A percentile compares a stretch with the other conserved stretches of the same genome.
phyloP scores from a whole-genome alignment of 2,329 filamentous ascomycete species.

The Nannizzia gypsea region DNA sequence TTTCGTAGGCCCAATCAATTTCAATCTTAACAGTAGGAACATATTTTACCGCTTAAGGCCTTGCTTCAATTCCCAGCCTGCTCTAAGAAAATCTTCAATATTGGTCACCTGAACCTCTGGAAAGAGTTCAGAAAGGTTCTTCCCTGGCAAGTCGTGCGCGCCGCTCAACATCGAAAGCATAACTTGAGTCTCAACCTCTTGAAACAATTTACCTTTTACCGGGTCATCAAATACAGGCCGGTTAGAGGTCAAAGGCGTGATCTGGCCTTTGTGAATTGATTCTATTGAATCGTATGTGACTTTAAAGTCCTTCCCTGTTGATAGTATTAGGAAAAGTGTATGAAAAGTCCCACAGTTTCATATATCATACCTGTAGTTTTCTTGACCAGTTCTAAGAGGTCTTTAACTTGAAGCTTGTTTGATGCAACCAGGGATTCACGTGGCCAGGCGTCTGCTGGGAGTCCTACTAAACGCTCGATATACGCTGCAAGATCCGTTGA shows the following conservation, averaged over 20 bases:
- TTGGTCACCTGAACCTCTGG: not conserved
- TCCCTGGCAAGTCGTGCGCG: not conserved
- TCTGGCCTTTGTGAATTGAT: not conserved
- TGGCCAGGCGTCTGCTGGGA: not conserved
- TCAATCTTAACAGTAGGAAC: no score
- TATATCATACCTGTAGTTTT: not conserved
- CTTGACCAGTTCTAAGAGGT: not conserved
- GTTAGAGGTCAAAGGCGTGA: conserved; percentile 1
- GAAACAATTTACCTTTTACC: not conserved
- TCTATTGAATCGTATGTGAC: conserved; percentile 1
- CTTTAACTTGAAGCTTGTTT: conserved; percentile 1
- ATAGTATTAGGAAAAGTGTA: not conserved
- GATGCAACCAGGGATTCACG: not conserved
- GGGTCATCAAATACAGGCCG: not conserved
- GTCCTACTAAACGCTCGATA: not conserved
- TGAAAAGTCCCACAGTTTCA: not conserved
- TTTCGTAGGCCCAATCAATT: no score
- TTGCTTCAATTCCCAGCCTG: not conserved
- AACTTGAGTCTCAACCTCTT: not conserved
- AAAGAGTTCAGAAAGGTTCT: not conserved
- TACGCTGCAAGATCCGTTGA: not conserved
- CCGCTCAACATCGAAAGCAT: conserved; percentile 4
- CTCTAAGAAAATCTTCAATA: not conserved
- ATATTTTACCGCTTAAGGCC: not conserved
- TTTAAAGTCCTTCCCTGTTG: not conserved